Evolutionary conservation across 2,329 filamentous ascomycete species (phyloP), one percentile per base, ranked within the genome.

Genomic region (Ceratocystis cubensis): DNA sequence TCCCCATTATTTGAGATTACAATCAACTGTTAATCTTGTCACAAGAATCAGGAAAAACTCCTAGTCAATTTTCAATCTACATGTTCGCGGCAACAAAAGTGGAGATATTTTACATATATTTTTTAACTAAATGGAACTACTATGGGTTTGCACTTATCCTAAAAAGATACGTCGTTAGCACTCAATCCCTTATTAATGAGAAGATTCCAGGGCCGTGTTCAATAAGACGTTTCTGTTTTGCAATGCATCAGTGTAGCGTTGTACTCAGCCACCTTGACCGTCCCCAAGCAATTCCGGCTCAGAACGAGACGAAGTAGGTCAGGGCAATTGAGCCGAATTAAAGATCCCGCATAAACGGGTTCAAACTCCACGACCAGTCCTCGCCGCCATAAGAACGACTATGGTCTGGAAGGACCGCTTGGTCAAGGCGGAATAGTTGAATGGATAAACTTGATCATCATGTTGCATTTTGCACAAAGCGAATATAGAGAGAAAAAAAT

Each of bases 361-460:
- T 78, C 70, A 74, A 84, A 88, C 87, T 89, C 84, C 86, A 89
- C 87, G 86, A 89, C 87, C 81, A 74, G 76, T 89, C 87, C 80
- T 89, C 76, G 78, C 81, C 76, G 73, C 73, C 75, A 70, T 71
- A 72, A 70, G 72, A 72, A 72, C 65, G 75, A 74, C 84, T 90
- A 78, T 75, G 83, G 86, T 88, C 84, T 75, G 86, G 83, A 81
- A 89, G 88, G 78, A 83, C 84, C 82, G 83, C 85, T 88, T 79
- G 86, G 86, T 79, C 75, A 78, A 77, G 76, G 81, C 79, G 81
- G 81, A 75, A 79, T 88, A 81, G 84, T 86, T 82, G 85, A 88
- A 88, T 88, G 85, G 85, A 88, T 88, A 86, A 84, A 84, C 85
- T 85, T 74, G 74, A 69, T 77, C 75, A 78, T 77, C 75, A 77